Conservation (phyloP, 805 yeast species). For the Martiniozyma abietophila region DNA sequence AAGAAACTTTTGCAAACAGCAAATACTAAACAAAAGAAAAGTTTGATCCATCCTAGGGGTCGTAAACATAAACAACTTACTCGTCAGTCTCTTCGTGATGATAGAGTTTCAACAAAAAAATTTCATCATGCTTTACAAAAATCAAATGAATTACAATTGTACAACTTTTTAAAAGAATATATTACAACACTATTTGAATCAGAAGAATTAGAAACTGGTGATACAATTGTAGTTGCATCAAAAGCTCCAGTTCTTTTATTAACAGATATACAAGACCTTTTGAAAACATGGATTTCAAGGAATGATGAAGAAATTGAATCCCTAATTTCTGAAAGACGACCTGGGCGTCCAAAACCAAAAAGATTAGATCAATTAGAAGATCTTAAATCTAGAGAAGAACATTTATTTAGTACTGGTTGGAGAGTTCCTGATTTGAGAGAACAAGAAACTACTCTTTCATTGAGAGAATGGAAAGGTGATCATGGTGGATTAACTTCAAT, state of each 20-base stretch:
- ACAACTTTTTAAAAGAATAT: conserved; percentile 52
- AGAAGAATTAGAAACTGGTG: conserved; percentile 21
- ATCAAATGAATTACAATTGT: conserved; percentile 49
- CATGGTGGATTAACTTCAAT: conserved; percentile 66
- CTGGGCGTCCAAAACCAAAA: conserved; percentile 78
- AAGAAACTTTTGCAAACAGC: conserved; percentile 57
- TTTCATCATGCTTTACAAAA: conserved; percentile 47
- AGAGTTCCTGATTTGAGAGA: conserved; percentile 65
- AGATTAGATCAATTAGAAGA: conserved; percentile 61
- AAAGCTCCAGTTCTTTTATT: conserved; percentile 37
- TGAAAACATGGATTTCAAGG: conserved; percentile 55
- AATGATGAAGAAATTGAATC: conserved; percentile 68
- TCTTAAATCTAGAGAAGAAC: conserved; percentile 49
- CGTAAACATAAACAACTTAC: conserved; percentile 77
- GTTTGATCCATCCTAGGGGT: conserved; percentile 75
- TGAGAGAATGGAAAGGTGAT: conserved; percentile 75
- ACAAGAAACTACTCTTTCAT: conserved; percentile 42
- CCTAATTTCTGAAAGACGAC: conserved; percentile 55
- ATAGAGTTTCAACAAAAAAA: conserved; percentile 54
- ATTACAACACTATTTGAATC: conserved; percentile 29
- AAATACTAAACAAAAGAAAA: conserved; percentile 41
- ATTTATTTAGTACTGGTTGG: conserved; percentile 59
- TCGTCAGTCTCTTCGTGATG: conserved; percentile 81
- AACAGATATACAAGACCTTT: conserved; percentile 52
- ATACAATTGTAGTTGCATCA: too few species aligned